These are phyloP conservation scores for Citrus reticulata DNA, from an alignment of 345 rosid species.

Conservation along the genomic window DNA sequence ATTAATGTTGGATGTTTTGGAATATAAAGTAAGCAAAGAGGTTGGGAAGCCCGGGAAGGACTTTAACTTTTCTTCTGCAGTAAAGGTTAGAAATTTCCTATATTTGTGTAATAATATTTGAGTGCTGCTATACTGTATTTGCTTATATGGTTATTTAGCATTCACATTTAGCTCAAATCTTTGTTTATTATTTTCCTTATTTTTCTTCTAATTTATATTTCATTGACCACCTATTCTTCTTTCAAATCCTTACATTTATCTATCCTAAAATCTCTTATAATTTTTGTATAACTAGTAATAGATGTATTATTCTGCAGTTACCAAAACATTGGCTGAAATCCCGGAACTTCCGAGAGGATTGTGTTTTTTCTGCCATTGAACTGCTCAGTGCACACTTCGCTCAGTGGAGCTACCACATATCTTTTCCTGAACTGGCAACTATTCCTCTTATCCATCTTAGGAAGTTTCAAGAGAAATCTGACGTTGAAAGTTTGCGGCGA, in stretches of 20 bases:
- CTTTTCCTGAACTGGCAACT: conserved; percentile 90
- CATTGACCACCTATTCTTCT: neutral
- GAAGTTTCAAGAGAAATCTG: conserved; percentile 58
- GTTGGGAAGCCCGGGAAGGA: conserved; percentile 49
- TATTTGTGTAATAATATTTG: neutral
- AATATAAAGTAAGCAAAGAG: conserved; percentile 66
- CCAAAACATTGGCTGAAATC: conserved; percentile 95
- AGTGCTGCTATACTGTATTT: neutral
- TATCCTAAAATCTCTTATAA: conserved; percentile 4
- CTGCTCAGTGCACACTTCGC: conserved; percentile 73
- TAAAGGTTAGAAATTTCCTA: conserved; percentile 51
- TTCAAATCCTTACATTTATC: neutral
- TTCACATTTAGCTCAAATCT: neutral
- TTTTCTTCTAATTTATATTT: neutral
- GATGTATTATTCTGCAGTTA: conserved; percentile 40
- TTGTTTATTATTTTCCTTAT: neutral
- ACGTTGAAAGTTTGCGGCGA: conserved; percentile 53
- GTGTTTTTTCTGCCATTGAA: conserved; percentile 62
- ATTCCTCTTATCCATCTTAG: conserved; percentile 60
- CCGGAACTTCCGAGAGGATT: conserved; percentile 66
- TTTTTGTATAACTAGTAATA: neutral
- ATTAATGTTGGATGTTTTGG: conserved; percentile 65
- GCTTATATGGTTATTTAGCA: neutral
- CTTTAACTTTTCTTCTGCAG: conserved; percentile 48
- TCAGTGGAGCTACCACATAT: conserved; percentile 86